Evolutionary conservation across 2,329 filamentous ascomycete species (phyloP), one percentile per base, ranked within the genome.

Genomic region (Alternaria alternata): DNA sequence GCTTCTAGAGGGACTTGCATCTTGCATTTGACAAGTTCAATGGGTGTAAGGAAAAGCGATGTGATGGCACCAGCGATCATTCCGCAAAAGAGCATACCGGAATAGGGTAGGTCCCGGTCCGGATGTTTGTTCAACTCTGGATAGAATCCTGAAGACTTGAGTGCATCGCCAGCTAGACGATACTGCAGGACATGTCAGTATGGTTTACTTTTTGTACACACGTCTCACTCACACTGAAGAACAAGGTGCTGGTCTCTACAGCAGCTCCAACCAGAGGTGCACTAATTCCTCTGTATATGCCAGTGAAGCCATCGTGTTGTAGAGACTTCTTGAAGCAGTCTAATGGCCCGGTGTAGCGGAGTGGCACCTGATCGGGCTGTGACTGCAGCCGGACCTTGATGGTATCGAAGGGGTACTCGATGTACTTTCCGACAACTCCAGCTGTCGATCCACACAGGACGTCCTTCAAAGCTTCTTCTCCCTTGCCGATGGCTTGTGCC

Each of bases 321-420:
- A 97, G 84, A 8, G 93, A 93, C 82, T 98, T 91, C 71, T 88
- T 87, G 81, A 99, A 97, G 81, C 95, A 98, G 81, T 99, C 95
- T 65, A 97, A 73, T 0, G 95, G 94, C 0, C 95, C 95, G 6
- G 82, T 88, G 79, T 97, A 98, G 61, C 87, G 89, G 20, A 94
- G 86, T 16, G 93, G 93, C 3, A 93, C 84, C 71, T 90, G 88
- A 78, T 94, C 91, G 34, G 93, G 92, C 78, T 98, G 94, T n/a
- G 94, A 95, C 78, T 99, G 95, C 11, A 99, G 87, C 41, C 95
- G 91, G 61, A 99, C 95, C 81, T 99, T 99, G 78, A 99, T 90
- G 0, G 95, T 99, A 81, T 99, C 95, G 81, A 99, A 99, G 24
- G 95, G 95, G 78, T 97, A 99, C 79, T 99, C 95, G 75, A 99